These are phyloP conservation scores for Pontederia paniculata DNA, from an alignment of 176 grass and related monocot species.

Conservation along the genomic window DNA sequence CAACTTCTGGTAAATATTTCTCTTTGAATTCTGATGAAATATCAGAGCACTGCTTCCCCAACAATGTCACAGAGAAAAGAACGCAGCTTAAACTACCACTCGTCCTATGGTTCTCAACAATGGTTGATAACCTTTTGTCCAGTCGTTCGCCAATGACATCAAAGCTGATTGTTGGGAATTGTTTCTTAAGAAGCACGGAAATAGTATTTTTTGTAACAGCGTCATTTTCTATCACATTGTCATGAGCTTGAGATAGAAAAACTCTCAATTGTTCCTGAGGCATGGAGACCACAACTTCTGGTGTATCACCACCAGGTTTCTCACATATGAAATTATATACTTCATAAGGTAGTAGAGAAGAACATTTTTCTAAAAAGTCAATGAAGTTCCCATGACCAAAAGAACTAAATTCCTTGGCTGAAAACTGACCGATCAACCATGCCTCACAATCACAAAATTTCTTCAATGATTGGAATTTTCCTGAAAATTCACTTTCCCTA, in stretches of 20 bases:
- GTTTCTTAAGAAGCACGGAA: constrained; percentile 51
- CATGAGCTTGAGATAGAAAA: constrained; percentile 53
- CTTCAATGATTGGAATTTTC: constrained; percentile 18
- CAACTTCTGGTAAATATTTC: constrained; percentile 2
- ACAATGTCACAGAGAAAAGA: constrained; percentile 63
- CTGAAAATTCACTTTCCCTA: too few relatives aligned
- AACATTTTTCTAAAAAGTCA: constrained; percentile 63
- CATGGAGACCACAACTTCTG: constrained; percentile 37
- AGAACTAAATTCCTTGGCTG: constrained; percentile 37
- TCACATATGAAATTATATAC: constrained; percentile 40
- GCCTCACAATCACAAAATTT: constrained; percentile 52
- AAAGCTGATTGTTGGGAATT: constrained; percentile 71
- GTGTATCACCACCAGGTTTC: constrained; percentile 29
- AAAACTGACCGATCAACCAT: constrained; percentile 44
- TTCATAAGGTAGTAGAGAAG: constrained; percentile 31
- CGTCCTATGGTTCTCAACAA: constrained; percentile 29
- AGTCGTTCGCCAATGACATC: constrained; percentile 30
- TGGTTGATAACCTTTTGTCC: constrained; percentile 18
- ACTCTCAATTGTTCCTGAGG: constrained; percentile 45
- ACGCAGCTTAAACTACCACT: constrained; percentile 32
- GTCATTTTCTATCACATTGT: constrained; percentile 35
- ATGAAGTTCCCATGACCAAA: constrained; percentile 75
- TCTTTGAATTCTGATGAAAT: constrained; percentile 7
- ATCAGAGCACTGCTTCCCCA: constrained; percentile 54
- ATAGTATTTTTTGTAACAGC: constrained; percentile 37